Evolutionary conservation across 306 rosid genomes (phyloP), one percentile per base, ranked within the genome.

Genomic region (Corylus americana): DNA sequence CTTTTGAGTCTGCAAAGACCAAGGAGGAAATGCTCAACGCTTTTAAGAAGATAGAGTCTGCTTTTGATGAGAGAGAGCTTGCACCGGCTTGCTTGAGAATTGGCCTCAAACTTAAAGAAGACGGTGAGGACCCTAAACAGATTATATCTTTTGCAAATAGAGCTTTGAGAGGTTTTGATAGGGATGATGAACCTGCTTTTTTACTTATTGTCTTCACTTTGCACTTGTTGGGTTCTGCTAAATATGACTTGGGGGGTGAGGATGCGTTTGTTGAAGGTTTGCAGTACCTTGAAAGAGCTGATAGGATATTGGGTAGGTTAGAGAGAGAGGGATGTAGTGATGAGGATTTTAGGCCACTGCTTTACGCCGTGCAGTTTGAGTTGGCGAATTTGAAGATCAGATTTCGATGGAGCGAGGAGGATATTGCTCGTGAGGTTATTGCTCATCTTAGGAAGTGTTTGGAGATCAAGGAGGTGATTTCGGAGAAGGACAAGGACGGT

Each of bases 281-380:
- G 74, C 97, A 93, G 70, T 91, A 79, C 45, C 91, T 92, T 78
- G 88, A 89, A 42, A 90, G 83, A 90, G 93, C 97, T 3, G 91
- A 89, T 86, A 87, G 90, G 89, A 78, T 88, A 0, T 68, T 92
- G 87, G 79, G 85, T 86, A 89, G 88, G 88, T 87, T 91, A 63
- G 89, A 86, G 87, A 84, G 50, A 82, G 91, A 81, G 81, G 90
- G 88, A 73, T 70, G 61, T 78, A 59, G 77, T 79, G 82, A 48
- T 86, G 87, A 71, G 83, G 94, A 90, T 84, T 18, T 91, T 53
- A 80, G 89, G 78, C 98, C 94, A 4, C 94, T 91, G 80, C 87
- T 89, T 83, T 97, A 92, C 18, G 97, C 97, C 8, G 97, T 94
- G 74, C 98, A 88, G 58, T 86, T 94, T 47, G 97, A 88, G 77